phyloP scores from a whole-genome alignment of 179 eudicot genomes.

The Dionaea muscipula region DNA sequence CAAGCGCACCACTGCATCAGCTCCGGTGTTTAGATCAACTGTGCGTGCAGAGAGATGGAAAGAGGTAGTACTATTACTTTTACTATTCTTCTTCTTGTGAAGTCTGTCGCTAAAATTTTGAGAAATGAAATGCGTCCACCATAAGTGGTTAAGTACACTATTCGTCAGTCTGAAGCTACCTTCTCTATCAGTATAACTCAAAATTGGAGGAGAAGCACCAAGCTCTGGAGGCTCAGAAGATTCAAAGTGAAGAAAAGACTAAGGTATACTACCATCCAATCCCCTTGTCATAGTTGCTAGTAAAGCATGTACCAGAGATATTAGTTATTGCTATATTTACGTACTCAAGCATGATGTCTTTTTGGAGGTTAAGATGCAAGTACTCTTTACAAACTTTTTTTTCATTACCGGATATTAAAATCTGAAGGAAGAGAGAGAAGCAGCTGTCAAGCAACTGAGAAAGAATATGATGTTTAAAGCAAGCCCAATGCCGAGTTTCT shows the following conservation, averaged over 20 bases:
- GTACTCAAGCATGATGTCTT: too few species aligned
- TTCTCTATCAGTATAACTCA: constrained; percentile 39
- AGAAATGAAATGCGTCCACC: neutral
- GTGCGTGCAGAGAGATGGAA: constrained; percentile 85
- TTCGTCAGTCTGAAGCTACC: neutral
- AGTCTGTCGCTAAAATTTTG: neutral
- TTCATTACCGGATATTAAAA: constrained; percentile 8
- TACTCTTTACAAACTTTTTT: too few species aligned
- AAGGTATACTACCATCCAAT: constrained; percentile 32
- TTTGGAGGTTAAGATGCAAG: too few species aligned
- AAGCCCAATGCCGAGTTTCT: constrained; percentile 87
- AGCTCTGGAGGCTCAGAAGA: constrained; percentile 80
- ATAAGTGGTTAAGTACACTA: neutral
- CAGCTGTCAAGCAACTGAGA: constrained; percentile 62
- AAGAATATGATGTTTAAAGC: constrained; percentile 69
- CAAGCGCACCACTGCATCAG: constrained; percentile 48
- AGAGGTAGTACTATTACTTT: constrained; percentile 52
- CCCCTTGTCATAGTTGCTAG: neutral
- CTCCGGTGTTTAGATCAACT: constrained; percentile 63
- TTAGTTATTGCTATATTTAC: too few species aligned
- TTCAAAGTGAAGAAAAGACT: constrained; percentile 61
- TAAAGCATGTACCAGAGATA: too few species aligned
- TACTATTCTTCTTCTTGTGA: constrained; percentile 4
- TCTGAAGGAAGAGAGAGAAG: constrained; percentile 60
- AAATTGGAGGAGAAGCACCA: constrained; percentile 82